Conservation (phyloP, 768 basidiomycete species). For the Rhodotorula paludigena region DNA sequence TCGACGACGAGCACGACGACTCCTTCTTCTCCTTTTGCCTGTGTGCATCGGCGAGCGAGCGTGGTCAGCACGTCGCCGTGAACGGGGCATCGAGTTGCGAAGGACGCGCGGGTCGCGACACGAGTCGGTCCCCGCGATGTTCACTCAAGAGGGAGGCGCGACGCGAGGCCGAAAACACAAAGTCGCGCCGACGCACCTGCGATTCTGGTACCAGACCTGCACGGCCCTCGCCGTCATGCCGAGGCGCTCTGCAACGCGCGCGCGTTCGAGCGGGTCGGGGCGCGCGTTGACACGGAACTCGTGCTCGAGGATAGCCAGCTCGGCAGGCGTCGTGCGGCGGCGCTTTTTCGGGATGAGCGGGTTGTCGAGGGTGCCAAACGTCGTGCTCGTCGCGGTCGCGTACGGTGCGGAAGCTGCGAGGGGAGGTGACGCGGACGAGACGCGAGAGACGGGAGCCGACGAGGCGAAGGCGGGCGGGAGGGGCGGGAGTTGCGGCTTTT, state of each 20-base stretch:
- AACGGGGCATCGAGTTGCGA: neutral
- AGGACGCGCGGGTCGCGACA: constrained; percentile 11
- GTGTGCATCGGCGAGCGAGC: neutral
- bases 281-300: constrained; percentile 47
- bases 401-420: too few relatives aligned
- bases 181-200: constrained; percentile 16
- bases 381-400: neutral
- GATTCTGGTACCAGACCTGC: constrained; percentile 48
- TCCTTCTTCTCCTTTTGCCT: constrained; percentile 41
- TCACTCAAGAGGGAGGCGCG: neutral
- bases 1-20: constrained; percentile 12
- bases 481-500: neutral
- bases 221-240: constrained; percentile 50
- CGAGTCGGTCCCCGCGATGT: constrained; percentile 4
- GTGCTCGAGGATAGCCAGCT: constrained; percentile 48
- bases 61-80: neutral
- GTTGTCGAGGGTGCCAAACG: constrained; percentile 18
- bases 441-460: neutral
- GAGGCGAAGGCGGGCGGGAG: neutral
- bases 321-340: constrained; percentile 48
- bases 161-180: neutral
- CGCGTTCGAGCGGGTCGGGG: constrained; percentile 46
- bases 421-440: neutral
- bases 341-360: constrained; percentile 46
- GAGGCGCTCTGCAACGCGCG: constrained; percentile 46